Evolutionary conservation across 495 filamentous ascomycete genomes (phyloP), one percentile per base, ranked within the genome.

Genomic region (Lichina pygmaea): DNA sequence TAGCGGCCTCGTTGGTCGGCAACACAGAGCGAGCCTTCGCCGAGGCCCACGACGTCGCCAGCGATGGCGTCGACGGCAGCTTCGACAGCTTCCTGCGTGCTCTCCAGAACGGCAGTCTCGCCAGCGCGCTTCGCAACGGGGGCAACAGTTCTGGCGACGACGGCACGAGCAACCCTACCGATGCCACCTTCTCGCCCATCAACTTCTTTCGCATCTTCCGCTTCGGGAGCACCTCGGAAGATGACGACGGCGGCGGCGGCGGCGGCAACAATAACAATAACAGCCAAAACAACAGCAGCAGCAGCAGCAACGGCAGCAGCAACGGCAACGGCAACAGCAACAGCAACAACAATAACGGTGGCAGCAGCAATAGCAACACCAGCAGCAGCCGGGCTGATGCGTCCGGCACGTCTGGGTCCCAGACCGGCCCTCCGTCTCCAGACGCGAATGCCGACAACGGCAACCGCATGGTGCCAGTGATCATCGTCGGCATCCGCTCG

Each of bases 401-500:
- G 24, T 24, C 24, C 24, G 4, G 2, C 24, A 24, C 24, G 4
- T 4, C 24, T 24, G 24, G 2, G 24, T 24, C 24, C 4, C 24
- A 24, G 24, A 24, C 24, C 24, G 24, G 24, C 24, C 4, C 24
- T 24, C 1, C 24, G 1, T 24, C 24, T 24, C 24, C 24, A 24
- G 36, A 39, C 36, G 3, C 36, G 2, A 39, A 11, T 15, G 5
- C 36, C 13, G 68, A 71, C 41, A 44, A 50, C 16, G 74, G 77
- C 46, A 73, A 67, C 10, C 65, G 75, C 12, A 74, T 71, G 49
- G 71, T 79, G 12, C 75, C 75, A 7, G 63, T 79, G 44, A 75
- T 79, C 33, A 70, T 82, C 38, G 77, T 83, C 41, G 78, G 78
- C 8, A 78, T 83, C 38, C 65, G 77, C 33, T 78, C 75, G 9